Conservation (phyloP, 768 basidiomycete species). For the Artomyces pyxidatus region DNA sequence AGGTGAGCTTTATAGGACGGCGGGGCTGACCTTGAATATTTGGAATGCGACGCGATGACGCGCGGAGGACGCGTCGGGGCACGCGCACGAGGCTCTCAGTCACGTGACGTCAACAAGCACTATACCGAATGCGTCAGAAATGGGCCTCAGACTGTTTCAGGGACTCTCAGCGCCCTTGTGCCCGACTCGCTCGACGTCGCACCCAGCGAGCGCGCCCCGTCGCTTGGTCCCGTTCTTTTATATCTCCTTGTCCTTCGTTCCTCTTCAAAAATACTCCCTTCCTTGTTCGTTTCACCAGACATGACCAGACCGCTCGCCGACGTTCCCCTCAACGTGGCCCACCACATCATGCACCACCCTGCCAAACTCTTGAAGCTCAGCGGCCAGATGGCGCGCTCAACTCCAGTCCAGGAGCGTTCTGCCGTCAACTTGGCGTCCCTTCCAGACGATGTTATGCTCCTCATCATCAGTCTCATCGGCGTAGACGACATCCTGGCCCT, state of each 20-base stretch:
- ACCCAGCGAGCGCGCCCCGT: too few relatives aligned
- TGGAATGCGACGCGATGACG: background rate
- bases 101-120: too few relatives aligned
- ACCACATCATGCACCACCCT: background rate
- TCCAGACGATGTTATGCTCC: slow-evolving; percentile 27
- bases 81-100: background rate
- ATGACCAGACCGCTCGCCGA: background rate
- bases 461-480: slow-evolving; percentile 24
- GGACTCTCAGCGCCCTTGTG: too few relatives aligned
- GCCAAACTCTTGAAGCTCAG: background rate
- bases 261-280: background rate
- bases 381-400: background rate
- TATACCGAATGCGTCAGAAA: too few relatives aligned
- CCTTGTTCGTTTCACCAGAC: background rate
- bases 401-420: background rate
- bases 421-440: slow-evolving; percentile 18
- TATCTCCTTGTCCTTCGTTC: too few relatives aligned
- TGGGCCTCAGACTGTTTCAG: too few relatives aligned
- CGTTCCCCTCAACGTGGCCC: background rate
- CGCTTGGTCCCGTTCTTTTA: too few relatives aligned
- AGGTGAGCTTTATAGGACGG: background rate
- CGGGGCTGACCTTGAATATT: background rate
- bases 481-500: slow-evolving; percentile 26
- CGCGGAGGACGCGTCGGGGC: background rate
- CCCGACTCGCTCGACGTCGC: too few relatives aligned